Conservation (phyloP, 768 basidiomycete genomes). For the Podaxis sp. region DNA sequence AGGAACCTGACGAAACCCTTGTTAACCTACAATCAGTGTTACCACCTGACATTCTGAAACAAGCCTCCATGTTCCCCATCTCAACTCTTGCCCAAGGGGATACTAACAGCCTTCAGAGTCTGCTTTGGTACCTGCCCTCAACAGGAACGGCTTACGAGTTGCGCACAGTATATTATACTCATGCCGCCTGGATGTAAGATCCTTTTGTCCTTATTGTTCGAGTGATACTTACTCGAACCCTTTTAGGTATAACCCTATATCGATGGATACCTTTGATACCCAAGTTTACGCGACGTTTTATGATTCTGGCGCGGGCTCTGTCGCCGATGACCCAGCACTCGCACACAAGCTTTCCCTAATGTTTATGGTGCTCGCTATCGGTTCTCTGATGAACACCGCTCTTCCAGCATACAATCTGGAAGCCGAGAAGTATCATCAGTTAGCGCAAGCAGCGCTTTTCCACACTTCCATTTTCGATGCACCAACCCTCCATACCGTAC, state of each 20-base stretch:
- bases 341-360: conserved; percentile 61
- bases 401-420: conserved; percentile 58
- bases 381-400: conserved; percentile 54
- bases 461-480: conserved; percentile 62
- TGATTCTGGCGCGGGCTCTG: conserved; percentile 34
- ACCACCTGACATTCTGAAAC: conserved; percentile 56
- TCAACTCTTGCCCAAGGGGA: conserved; percentile 36
- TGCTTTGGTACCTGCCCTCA: conserved; percentile 70
- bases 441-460: conserved; percentile 63
- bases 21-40: conserved; percentile 50
- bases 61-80: conserved; percentile 66
- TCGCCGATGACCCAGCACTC: conserved; percentile 45
- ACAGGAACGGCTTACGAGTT: conserved; percentile 56
- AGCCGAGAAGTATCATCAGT: conserved; percentile 66
- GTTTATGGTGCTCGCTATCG: conserved; percentile 66
- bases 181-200: conserved; percentile 70
- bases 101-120: conserved; percentile 45
- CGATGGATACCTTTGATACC: conserved; percentile 51
- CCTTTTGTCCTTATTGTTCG: not conserved
- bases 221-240: not conserved
- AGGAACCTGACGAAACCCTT: conserved; percentile 36
- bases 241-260: conserved; percentile 64
- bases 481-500: conserved; percentile 63
- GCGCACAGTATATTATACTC: conserved; percentile 54
- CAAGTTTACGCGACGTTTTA: conserved; percentile 61